These are phyloP conservation scores for Tremellales sp. DNA, from an alignment of 1,284 basidiomycete species.

Conservation along the genomic window DNA sequence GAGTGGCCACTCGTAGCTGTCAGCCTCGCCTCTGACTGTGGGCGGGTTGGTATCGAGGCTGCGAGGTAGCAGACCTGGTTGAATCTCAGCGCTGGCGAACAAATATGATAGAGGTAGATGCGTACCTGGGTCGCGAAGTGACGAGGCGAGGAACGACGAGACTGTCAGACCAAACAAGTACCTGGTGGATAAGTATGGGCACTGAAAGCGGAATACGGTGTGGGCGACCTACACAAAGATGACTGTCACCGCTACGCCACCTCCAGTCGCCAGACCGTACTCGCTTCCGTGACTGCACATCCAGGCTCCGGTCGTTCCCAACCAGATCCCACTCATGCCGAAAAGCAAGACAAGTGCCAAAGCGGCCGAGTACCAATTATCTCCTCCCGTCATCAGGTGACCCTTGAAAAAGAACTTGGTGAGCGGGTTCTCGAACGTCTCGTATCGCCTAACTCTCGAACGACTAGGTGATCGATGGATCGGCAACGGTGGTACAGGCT, in stretches of 20 bases:
- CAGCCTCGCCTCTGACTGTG: conserved; percentile 56
- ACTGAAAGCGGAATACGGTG: background rate
- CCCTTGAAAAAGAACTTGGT: conserved; percentile 67
- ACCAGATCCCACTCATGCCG: conserved; percentile 68
- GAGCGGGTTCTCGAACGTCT: conserved; percentile 23
- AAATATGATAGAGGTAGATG: background rate
- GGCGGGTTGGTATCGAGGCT: conserved; percentile 79
- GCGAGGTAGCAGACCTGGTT: conserved; percentile 74
- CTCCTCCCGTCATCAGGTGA: conserved; percentile 72
- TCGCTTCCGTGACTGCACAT: conserved; percentile 74
- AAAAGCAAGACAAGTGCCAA: conserved; percentile 61
- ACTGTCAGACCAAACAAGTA: conserved; percentile 37
- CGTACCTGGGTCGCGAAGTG: conserved; percentile 71
- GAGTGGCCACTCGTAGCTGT: conserved; percentile 52
- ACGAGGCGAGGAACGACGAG: conserved; percentile 51
- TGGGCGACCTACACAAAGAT: conserved; percentile 55
- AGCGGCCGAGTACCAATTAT: conserved; percentile 72
- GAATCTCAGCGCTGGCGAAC: background rate
- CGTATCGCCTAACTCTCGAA: conserved; percentile 11
- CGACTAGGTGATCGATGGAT: conserved; percentile 1
- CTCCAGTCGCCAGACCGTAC: conserved; percentile 67
- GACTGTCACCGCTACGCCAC: conserved; percentile 71
- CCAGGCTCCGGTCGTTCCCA: conserved; percentile 78
- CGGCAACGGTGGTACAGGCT: background rate
- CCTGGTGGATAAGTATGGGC: conserved; percentile 7